Percentiles rank a stretch among this genome's conserved stretches.
Evolutionary conservation across 2,329 filamentous ascomycete genomes (phyloP).

Genomic region (Neospermospora avenae): DNA sequence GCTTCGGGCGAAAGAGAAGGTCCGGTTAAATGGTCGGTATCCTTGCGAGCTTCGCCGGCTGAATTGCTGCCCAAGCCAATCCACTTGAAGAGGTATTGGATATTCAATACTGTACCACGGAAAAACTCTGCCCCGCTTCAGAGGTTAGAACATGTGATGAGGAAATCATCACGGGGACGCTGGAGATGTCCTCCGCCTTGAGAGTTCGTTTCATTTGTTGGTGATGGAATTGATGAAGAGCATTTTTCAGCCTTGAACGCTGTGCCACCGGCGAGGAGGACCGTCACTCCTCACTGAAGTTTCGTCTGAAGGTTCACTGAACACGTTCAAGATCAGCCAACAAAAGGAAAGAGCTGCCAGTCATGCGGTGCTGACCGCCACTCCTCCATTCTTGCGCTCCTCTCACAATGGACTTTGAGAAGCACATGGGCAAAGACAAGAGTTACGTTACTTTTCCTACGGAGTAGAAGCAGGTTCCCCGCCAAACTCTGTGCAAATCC

Average conservation of each 20-base stretch:
- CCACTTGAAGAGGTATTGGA: not conserved
- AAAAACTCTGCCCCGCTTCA: not conserved
- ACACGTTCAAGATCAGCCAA: not conserved
- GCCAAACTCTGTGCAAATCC: not conserved
- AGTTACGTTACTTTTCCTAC: too few relatives aligned
- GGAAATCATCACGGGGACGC: not conserved
- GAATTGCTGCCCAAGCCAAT: not conserved
- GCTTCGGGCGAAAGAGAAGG: not conserved
- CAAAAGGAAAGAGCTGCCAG: not conserved
- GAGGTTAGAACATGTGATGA: not conserved
- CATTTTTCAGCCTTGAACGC: not conserved
- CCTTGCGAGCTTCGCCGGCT: not conserved
- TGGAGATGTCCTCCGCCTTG: not conserved
- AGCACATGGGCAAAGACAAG: too few relatives aligned
- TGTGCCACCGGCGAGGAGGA: not conserved
- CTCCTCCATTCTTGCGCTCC: not conserved
- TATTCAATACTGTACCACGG: not conserved
- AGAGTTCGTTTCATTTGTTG: not conserved
- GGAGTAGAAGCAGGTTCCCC: not conserved
- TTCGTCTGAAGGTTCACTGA: not conserved
- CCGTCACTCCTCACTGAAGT: not conserved
- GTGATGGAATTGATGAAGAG: not conserved
- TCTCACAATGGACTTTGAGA: not conserved
- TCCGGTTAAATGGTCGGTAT: not conserved
- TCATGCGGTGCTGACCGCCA: not conserved